Evolutionary conservation across 805 yeast species (phyloP).

Genomic region (Candida gorgasii): DNA sequence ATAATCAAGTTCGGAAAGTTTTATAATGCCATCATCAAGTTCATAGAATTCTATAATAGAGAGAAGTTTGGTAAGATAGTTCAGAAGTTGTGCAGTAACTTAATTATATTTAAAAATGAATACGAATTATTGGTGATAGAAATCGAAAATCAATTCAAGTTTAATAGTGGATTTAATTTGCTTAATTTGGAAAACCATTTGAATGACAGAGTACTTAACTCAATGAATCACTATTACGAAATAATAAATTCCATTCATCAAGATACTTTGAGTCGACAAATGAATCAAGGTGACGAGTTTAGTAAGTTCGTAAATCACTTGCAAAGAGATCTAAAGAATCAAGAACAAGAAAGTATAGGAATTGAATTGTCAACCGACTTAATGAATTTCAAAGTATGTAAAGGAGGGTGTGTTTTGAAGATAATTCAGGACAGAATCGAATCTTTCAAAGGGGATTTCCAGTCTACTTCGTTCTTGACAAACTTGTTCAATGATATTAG

Average conservation of each 20-base stretch:
- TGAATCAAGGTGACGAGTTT: constrained; percentile 19
- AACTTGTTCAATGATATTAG: constrained; percentile 60
- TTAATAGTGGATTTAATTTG: constrained; percentile 55
- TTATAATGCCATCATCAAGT: constrained; percentile 57
- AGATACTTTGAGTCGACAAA: constrained; percentile 41
- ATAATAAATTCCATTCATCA: constrained; percentile 53
- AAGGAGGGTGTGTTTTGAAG: constrained; percentile 76
- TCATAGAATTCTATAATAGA: constrained; percentile 59
- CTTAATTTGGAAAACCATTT: constrained; percentile 50
- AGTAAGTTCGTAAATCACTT: constrained; percentile 37
- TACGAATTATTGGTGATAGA: constrained; percentile 34
- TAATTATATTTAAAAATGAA: constrained; percentile 30
- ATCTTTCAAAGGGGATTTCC: constrained; percentile 64
- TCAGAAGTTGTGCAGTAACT: constrained; percentile 68
- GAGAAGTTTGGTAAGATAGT: constrained; percentile 65
- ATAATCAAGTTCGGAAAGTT: constrained; percentile 63
- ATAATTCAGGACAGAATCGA: constrained; percentile 60
- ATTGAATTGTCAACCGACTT: constrained; percentile 54
- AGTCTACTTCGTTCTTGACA: constrained; percentile 52
- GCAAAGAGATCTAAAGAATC: constrained; percentile 38
- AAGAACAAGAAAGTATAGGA: constrained; percentile 29
- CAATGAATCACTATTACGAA: constrained; percentile 57
- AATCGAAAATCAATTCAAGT: constrained; percentile 56
- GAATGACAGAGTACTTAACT: constrained; percentile 26
- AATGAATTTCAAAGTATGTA: constrained; percentile 51